phyloP scores from a whole-genome alignment of 2,329 filamentous ascomycete species.

The Talaromyces sp. region DNA sequence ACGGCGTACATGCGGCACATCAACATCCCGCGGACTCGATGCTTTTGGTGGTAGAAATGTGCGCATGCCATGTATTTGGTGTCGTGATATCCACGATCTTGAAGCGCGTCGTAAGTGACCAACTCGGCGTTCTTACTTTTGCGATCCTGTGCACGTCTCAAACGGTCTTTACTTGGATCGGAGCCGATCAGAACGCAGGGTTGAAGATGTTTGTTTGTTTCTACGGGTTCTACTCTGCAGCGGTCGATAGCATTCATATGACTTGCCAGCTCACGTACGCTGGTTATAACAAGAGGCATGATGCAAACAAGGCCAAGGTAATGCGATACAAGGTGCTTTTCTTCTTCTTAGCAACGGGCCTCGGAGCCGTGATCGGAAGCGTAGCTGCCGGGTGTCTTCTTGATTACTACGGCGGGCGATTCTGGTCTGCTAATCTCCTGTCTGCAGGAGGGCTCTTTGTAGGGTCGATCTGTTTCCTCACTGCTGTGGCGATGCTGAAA shows the following conservation, averaged over 20 bases:
- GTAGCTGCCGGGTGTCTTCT: not conserved
- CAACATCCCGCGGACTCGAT: not conserved
- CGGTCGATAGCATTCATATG: conserved; percentile 25
- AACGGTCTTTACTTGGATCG: conserved; percentile 48
- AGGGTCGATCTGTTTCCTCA: not conserved
- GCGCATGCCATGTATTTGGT: not conserved
- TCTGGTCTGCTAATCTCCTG: not conserved
- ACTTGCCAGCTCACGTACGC: not conserved
- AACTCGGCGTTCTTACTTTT: conserved; percentile 12
- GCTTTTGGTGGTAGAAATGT: not conserved
- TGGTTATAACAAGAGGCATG: not conserved
- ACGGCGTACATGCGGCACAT: not conserved
- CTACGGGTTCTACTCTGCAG: conserved; percentile 28
- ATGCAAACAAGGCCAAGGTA: not conserved
- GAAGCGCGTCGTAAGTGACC: not conserved
- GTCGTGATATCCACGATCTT: not conserved
- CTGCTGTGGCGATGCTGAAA: not conserved
- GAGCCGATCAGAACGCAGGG: conserved; percentile 20
- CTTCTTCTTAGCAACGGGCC: not conserved
- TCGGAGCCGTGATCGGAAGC: not conserved
- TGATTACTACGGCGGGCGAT: not conserved
- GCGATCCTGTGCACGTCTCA: conserved; percentile 31
- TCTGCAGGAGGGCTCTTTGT: not conserved
- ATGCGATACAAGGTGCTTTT: not conserved
- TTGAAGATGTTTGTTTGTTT: conserved; percentile 26